A percentile compares a stretch with the other conserved stretches of the same genome.
Conservation (phyloP, 306 rosid species). For the Medicago arabica region DNA sequence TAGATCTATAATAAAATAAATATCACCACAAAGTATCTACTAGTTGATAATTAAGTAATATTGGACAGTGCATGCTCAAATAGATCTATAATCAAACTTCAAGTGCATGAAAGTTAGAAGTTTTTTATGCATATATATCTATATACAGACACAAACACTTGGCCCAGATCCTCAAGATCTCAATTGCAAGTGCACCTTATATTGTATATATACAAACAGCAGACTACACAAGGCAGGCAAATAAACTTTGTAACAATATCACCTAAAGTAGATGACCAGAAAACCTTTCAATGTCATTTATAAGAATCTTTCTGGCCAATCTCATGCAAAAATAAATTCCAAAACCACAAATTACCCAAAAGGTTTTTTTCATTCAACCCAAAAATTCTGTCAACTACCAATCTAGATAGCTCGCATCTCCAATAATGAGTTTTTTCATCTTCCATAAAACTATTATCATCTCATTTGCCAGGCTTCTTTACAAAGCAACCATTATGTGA, state of each 20-base stretch:
- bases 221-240: constrained; percentile 8
- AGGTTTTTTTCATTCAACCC: constrained; percentile 3
- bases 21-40: constrained; percentile 11
- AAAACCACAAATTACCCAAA: constrained; percentile 16
- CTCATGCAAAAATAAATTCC: constrained; percentile 4
- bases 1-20: constrained; percentile 3
- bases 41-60: background rate
- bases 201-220: background rate
- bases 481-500: background rate
- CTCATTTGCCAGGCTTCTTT: constrained; percentile 8
- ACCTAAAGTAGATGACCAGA: constrained; percentile 17
- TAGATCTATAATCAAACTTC: background rate
- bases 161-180: background rate
- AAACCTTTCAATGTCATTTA: constrained; percentile 2
- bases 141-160: background rate
- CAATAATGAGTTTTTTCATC: background rate
- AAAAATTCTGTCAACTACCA: background rate
- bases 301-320: background rate
- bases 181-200: background rate
- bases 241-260: constrained; percentile 12
- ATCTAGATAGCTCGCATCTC: background rate
- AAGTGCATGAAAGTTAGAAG: background rate
- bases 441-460: background rate
- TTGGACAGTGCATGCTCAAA: background rate
- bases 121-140: background rate